These are phyloP conservation scores for Crinitomyces ghanaensis DNA, from an alignment of 805 yeast species.

Conservation along the genomic window DNA sequence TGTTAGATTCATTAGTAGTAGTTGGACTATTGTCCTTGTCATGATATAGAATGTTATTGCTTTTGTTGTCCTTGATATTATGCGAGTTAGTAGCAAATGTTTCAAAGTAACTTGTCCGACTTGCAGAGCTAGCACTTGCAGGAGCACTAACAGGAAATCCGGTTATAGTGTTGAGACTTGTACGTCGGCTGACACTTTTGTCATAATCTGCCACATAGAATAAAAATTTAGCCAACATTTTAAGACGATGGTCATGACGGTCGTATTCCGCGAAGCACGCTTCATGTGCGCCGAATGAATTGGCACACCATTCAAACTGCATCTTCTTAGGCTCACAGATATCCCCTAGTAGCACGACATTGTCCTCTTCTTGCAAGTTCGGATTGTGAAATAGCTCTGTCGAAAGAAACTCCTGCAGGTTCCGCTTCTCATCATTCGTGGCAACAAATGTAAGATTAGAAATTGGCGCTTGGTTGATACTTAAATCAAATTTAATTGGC, in stretches of 20 bases:
- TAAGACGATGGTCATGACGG: slow-evolving; percentile 23
- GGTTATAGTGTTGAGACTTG: no score
- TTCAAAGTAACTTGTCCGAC: no score
- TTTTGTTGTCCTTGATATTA: no score
- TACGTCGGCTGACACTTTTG: no score
- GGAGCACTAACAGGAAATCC: no score
- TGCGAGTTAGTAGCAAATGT: no score
- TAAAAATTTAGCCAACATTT: slow-evolving; percentile 23
- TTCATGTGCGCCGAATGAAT: slow-evolving; percentile 20
- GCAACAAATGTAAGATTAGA: slow-evolving; percentile 25
- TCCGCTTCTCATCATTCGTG: slow-evolving; percentile 15
- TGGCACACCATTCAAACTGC: slow-evolving; percentile 23
- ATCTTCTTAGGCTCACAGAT: slow-evolving; percentile 6
- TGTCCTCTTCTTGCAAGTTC: slow-evolving; percentile 28
- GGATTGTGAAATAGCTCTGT: slow-evolving; percentile 27
- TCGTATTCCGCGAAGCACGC: slow-evolving; percentile 31
- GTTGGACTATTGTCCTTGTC: no score
- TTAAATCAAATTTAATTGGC: no score
- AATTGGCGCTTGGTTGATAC: slow-evolving; percentile 10
- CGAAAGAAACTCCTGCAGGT: slow-evolving; percentile 23
- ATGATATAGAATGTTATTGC: no score
- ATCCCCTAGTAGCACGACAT: slow-evolving; percentile 29
- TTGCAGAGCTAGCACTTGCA: no score
- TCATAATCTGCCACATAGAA: slow-evolving; percentile 29
- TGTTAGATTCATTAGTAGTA: no score